phyloP scores from a whole-genome alignment of 169 alveolate genomes.

The Sarcocystis neurona region DNA sequence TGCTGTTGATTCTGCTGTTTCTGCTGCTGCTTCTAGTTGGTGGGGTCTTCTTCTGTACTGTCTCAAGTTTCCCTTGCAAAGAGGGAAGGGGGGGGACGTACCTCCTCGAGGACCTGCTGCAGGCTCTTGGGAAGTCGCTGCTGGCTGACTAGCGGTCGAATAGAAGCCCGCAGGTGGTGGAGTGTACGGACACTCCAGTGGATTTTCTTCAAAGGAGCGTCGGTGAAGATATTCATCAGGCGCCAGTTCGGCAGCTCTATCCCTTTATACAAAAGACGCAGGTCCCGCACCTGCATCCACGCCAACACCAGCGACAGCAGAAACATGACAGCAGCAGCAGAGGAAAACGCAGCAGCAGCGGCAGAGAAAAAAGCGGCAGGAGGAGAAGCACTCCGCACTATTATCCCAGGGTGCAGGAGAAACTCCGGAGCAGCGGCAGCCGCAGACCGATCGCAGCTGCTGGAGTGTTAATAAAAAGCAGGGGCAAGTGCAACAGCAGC shows the following conservation, averaged over 20 bases:
- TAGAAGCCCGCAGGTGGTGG: slow-evolving; percentile 68
- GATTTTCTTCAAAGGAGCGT: slow-evolving; percentile 66
- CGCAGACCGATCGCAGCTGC: no score
- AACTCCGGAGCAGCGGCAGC: no score
- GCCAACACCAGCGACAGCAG: background rate
- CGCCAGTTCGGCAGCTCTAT: slow-evolving; percentile 88
- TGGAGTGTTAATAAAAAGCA: no score
- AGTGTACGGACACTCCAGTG: slow-evolving; percentile 72
- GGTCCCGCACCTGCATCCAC: slow-evolving; percentile 74
- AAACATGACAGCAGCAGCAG: background rate
- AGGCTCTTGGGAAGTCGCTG: background rate
- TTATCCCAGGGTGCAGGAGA: no score
- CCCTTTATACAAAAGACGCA: slow-evolving; percentile 85
- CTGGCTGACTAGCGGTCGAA: slow-evolving; percentile 65
- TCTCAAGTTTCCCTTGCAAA: background rate
- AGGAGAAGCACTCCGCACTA: no score
- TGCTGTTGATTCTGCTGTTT: no score
- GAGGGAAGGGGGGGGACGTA: background rate
- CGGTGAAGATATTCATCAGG: slow-evolving; percentile 82
- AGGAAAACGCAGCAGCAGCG: background rate
- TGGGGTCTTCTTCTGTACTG: no score
- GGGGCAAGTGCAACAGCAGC: background rate
- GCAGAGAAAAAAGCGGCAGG: background rate
- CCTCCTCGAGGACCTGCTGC: slow-evolving; percentile 22
- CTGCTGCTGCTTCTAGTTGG: background rate